Conservation (phyloP, 768 basidiomycete species). For the Filobasidium wieringae region DNA sequence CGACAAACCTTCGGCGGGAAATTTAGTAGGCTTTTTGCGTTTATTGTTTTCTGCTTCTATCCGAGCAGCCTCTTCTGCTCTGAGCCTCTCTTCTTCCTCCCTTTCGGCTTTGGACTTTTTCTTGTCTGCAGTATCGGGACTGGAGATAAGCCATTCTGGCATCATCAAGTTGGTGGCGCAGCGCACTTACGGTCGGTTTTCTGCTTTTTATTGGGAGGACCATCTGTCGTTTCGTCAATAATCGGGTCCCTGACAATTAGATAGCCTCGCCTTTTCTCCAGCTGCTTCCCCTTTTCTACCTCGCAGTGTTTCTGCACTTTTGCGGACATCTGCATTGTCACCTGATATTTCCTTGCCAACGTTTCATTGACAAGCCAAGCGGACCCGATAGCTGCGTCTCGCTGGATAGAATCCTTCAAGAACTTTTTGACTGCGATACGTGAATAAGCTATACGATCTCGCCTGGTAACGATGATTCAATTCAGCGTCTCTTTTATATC, state of each 20-base stretch:
- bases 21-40: slow-evolving; percentile 29
- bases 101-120: slow-evolving; percentile 4
- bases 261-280: slow-evolving; percentile 52
- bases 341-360: slow-evolving; percentile 73
- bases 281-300: slow-evolving; percentile 69
- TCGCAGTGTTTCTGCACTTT: slow-evolving; percentile 68
- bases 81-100: slow-evolving; percentile 16
- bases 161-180: too few relatives aligned
- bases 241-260: slow-evolving; percentile 2
- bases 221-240: slow-evolving; percentile 4
- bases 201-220: slow-evolving; percentile 12
- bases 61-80: slow-evolving; percentile 14
- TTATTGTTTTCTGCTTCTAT: slow-evolving; percentile 24
- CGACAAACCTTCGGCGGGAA: slow-evolving; percentile 34
- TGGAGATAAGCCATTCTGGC: too few relatives aligned
- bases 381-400: slow-evolving; percentile 80
- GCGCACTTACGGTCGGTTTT: not conserved
- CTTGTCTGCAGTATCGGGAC: too few relatives aligned
- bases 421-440: slow-evolving; percentile 94
- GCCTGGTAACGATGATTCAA: slow-evolving; percentile 45
- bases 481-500: slow-evolving; percentile 29
- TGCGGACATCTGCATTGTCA: slow-evolving; percentile 74
- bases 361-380: slow-evolving; percentile 88
- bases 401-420: slow-evolving; percentile 86
- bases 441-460: slow-evolving; percentile 88